Evolutionary conservation across 306 rosid species (phyloP).

Genomic region (Rosa chinensis): DNA sequence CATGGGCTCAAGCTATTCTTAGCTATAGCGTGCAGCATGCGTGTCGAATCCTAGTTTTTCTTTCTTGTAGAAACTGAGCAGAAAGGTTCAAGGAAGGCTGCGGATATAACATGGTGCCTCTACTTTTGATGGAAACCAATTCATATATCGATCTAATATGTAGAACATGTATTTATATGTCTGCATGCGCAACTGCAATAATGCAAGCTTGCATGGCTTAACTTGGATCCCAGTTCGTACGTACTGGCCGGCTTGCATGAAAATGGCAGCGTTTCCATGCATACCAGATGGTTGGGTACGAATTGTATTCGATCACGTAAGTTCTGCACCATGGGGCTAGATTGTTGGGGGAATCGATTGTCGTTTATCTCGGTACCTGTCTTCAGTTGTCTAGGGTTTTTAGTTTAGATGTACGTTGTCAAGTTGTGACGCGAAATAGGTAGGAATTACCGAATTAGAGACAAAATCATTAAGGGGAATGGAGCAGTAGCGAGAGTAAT

Average conservation of each 20-base stretch:
- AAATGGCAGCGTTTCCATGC: not conserved
- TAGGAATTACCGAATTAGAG: not conserved
- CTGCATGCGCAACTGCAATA: not conserved
- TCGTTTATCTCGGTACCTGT: not conserved
- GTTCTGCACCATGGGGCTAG: not conserved
- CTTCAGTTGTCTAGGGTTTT: not conserved
- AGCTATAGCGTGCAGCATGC: slow-evolving; percentile 8
- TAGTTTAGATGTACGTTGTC: not conserved
- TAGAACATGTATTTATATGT: not conserved
- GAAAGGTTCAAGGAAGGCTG: slow-evolving; percentile 31
- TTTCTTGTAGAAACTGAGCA: slow-evolving; percentile 27
- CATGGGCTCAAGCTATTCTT: not conserved
- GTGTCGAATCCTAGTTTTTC: slow-evolving; percentile 43
- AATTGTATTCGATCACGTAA: not conserved
- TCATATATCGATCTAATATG: not conserved
- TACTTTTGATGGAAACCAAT: slow-evolving; percentile 20
- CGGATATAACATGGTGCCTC: slow-evolving; percentile 31
- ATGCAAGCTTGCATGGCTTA: not conserved
- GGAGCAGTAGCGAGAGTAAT: not conserved
- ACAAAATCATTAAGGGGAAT: not conserved
- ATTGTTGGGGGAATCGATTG: not conserved
- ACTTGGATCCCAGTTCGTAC: not conserved
- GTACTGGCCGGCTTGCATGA: not conserved
- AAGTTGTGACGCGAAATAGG: not conserved
- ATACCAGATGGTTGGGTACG: not conserved